Evolutionary conservation across 2,329 filamentous ascomycete genomes (phyloP), one percentile per base, ranked within the genome.

Genomic region (Aspergillus fischeri): DNA sequence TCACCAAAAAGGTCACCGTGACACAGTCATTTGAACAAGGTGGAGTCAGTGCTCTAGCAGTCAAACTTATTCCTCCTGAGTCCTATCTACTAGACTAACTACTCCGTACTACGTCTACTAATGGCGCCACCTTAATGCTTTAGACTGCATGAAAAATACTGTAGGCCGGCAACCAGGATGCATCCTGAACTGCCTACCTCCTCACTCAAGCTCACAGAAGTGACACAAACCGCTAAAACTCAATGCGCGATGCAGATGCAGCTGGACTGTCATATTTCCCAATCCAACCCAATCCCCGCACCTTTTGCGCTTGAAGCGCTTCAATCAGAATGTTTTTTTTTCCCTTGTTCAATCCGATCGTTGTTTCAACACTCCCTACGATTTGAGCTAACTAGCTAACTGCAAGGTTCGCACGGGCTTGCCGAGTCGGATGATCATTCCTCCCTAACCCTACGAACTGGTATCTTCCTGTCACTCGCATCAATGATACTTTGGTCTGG

Each of bases 231-330:
- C 11, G 1, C 44, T 7, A 25, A 25, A 24, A 25, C 21, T 47
- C 11, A 14, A 7, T 14, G 11, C 24, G 10, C 25, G 25, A 27
- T 27, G 25, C 25, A 25, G 25, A 21, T 6, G 20, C n/a, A 24
- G 21, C 44, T 27, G 44, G 44, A 14, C 14, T 27, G n/a, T 47
- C 21, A 25, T 47, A 35, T 35, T 35, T 20, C 28, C 20, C 14
- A 14, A 47, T 41, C 45, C 21, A 17, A 9, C 21, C 27, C 14
- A 14, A 47, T 41, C 41, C 21, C 52, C 38, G 45, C 32, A 57
- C 51, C 52, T 48, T 45, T 17, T 44, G 54, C 59, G 59, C 59
- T 59, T 61, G 49, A 42, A 59, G 59, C 59, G 59, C 57, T 57
- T 55, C 47, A 35, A 20, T 21, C 17, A 59, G 28, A 59, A 59